Evolutionary conservation across 805 yeast species (phyloP).

Genomic region (Cyberlindnera xishuangbannaensis): DNA sequence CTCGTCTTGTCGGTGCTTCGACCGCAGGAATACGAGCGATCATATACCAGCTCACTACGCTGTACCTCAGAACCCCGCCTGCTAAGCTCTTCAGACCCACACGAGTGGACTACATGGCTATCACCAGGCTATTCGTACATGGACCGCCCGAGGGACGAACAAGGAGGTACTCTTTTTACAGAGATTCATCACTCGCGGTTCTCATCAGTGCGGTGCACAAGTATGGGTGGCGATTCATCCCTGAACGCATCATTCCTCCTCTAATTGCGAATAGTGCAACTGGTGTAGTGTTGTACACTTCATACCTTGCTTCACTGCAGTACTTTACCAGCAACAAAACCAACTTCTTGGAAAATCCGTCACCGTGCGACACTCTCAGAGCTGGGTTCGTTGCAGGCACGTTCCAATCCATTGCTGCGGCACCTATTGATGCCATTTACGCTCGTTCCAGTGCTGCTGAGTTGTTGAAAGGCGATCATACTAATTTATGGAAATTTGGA

Average conservation of each 20-base stretch:
- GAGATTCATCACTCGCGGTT: conserved; percentile 78
- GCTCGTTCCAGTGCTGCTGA: conserved; percentile 77
- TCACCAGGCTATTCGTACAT: conserved; percentile 47
- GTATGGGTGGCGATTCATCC: conserved; percentile 85
- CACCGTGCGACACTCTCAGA: conserved; percentile 51
- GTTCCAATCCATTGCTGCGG: conserved; percentile 83
- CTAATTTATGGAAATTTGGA: conserved; percentile 75
- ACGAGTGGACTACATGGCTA: conserved; percentile 77
- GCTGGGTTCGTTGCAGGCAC: conserved; percentile 88
- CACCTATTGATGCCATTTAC: conserved; percentile 89
- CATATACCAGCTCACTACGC: conserved; percentile 67
- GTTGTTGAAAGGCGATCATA: conserved; percentile 58
- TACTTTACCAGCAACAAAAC: conserved; percentile 24
- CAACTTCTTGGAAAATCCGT: conserved; percentile 19
- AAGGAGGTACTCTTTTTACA: conserved; percentile 36
- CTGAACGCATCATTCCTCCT: conserved; percentile 79
- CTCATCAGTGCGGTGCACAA: conserved; percentile 61
- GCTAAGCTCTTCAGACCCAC: conserved; percentile 88
- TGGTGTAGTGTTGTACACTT: conserved; percentile 78
- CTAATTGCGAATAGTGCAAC: conserved; percentile 83
- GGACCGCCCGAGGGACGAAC: conserved; percentile 32
- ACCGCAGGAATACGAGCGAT: conserved; percentile 86
- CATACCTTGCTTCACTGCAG: conserved; percentile 59
- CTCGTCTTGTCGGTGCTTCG: conserved; percentile 64
- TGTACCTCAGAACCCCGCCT: conserved; percentile 73